Conservation (phyloP, 179 eudicot species). For the Spergularia azorica region DNA sequence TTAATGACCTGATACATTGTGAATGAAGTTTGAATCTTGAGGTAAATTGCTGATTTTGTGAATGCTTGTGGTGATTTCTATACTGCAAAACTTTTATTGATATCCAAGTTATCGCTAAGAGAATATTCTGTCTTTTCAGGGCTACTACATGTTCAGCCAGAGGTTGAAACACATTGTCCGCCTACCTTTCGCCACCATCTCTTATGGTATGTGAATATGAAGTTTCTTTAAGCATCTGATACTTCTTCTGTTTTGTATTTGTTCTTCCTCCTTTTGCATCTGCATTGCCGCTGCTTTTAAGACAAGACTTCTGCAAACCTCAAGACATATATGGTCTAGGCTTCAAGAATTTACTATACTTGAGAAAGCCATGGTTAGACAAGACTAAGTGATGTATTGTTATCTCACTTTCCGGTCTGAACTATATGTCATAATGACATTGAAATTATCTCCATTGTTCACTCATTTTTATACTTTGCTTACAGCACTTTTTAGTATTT, state of each 20-base stretch:
- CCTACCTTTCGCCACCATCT: conserved; percentile 76
- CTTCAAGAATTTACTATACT: neutral
- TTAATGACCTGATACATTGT: neutral
- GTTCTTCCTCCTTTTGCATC: conserved; percentile 7
- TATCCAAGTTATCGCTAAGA: neutral
- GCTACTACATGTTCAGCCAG: conserved; percentile 94
- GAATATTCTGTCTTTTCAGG: conserved; percentile 45
- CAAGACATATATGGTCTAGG: neutral
- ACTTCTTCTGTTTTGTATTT: conserved; percentile 1
- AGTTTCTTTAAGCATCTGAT: conserved; percentile 10
- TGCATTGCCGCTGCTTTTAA: neutral
- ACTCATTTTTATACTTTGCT: neutral
- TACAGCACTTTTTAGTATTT: neutral
- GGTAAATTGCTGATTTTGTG: neutral
- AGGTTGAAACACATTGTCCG: conserved; percentile 92
- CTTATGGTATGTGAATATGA: conserved; percentile 69
- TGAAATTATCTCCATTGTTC: neutral
- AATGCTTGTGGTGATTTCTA: neutral
- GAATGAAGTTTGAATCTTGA: neutral
- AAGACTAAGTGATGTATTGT: neutral
- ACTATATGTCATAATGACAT: neutral
- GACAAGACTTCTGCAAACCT: neutral
- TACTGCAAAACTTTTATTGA: conserved; percentile 3
- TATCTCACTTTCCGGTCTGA: neutral
- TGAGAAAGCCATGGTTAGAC: neutral